Base-by-base conservation (phyloP, 2,329 filamentous ascomycete species). In the Alternaria gansuensis region DNA sequence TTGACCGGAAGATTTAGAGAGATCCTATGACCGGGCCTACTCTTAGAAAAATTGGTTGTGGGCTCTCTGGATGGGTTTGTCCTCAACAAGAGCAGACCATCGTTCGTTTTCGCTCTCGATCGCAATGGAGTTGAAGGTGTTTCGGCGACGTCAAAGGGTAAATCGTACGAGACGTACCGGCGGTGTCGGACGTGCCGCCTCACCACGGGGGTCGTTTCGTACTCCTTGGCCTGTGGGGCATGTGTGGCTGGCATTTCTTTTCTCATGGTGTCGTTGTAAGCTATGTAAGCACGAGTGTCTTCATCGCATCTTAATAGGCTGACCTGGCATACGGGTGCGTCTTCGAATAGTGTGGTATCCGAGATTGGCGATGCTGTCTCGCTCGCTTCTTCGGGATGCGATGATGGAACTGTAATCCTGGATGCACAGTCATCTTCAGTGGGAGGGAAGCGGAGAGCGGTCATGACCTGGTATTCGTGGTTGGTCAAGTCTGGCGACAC, bases 1-100 rank as follows among this genome's bases (percentile, higher is more conserved):
- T 59, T 57, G 13, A 68, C 45, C 6, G 65, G 64, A 1, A 68
- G 36, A 5, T 60, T 59, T n/a, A 68, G 10, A 14, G 65, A 65
- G 5, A 64, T 28, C 13, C 55, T 62, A 37, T 57, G 60, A n/a
- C 62, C 52, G 36, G 63, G 62, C 24, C 23, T 34, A 23, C 24
- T 51, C 9, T 11, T 13, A 10, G 31, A 24, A 6, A 36, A 5
- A 36, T 17, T 37, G 11, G n/a, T 14, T 5, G 29, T 36, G 6
- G 13, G 33, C 14, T 39, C 46, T 17, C 36, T 59, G 3, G 43
- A 41, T 4, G 51, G 9, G 3, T 54, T 60, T 33, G 62, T 58
- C n/a, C 23, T 62, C n/a, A 66, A 49, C 28, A 60, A 41, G 3
- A 63, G 41, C 34, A 65, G 34, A 0, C 62, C 64, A 31, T 64